Base-by-base conservation (phyloP, 2,329 filamentous ascomycete genomes). In the Simplicillium sp. region DNA sequence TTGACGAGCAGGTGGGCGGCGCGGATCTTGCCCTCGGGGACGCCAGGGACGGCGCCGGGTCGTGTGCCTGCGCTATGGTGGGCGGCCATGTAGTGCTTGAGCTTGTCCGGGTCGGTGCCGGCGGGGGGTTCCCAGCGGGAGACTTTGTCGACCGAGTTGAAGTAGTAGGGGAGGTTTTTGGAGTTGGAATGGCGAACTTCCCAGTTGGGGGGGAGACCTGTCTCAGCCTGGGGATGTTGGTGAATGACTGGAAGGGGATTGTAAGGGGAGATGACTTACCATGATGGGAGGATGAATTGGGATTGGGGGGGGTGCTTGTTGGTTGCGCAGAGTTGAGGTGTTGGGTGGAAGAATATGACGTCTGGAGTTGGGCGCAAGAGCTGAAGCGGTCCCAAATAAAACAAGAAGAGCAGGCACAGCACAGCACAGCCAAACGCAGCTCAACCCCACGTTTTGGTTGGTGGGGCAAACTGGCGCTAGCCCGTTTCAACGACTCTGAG, bases 101-200 rank as follows among this genome's bases (percentile, higher is more conserved):
- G 78, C 66, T 84, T 87, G 53, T 96, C 88, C 43, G 85, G 85
- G 66, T 98, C 87, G 52, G 89, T 92, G 48, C 82, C 86, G 35
- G 77, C 62, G 8, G 92, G 92, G 3, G 92, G 90, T 60, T 97
- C 92, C 92, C 92, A 98, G 66, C 87, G 80, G 48, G 92, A 97
- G 59, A 87, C 80, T 62, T 89, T 90, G 48, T 87, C 86, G 51
- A 67, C 68, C 36, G 83, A 71, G 66, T 96, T 94, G 82, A 96
- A 97, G 72, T 97, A 98, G 73, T 98, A 98, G 31, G 92, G 92
- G 29, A 97, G 83, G 67, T 94, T 94, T 72, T 96, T 97, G 65
- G 87, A 94, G 71, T 96, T 94, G 64, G 87, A 95, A 69, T 94
- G 87, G 62, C 92, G 87, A 58, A 98, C 87, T 69, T 97, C 92